Conservation (phyloP, 148 eudicot genomes). For the Drosera capensis region DNA sequence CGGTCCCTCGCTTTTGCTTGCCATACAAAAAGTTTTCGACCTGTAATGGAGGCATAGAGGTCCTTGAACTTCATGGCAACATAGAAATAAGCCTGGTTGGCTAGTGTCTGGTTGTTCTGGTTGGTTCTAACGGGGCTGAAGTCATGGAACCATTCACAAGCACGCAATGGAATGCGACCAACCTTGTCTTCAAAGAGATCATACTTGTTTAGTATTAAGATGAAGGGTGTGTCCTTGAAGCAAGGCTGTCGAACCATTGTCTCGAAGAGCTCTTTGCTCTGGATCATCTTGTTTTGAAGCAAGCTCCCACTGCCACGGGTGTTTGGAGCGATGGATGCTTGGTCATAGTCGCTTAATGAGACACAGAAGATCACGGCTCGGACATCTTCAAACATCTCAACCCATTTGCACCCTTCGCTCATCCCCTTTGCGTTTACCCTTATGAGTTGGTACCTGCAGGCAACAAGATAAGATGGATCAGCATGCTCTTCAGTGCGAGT, state of each 20-base stretch:
- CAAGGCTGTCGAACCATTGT: slow-evolving; percentile 67
- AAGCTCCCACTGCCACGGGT: slow-evolving; percentile 15
- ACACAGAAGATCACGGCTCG: slow-evolving; percentile 70
- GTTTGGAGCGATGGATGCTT: slow-evolving; percentile 37
- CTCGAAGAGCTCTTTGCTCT: slow-evolving; percentile 76
- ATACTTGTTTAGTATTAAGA: slow-evolving; percentile 71
- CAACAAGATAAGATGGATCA: neutral
- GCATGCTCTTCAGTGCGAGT: neutral
- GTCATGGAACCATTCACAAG: slow-evolving; percentile 80
- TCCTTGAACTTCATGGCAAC: slow-evolving; percentile 95
- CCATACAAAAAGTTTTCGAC: slow-evolving; percentile 88
- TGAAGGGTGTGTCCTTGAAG: slow-evolving; percentile 72
- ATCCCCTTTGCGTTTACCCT: slow-evolving; percentile 84
- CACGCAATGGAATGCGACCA: slow-evolving; percentile 33
- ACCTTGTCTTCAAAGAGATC: slow-evolving; percentile 88
- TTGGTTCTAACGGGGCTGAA: slow-evolving; percentile 64
- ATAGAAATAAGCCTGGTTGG: slow-evolving; percentile 91
- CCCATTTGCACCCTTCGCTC: slow-evolving; percentile 97
- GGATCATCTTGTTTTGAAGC: slow-evolving; percentile 66
- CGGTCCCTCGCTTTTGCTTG: slow-evolving; percentile 81
- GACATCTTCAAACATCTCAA: slow-evolving; percentile 95
- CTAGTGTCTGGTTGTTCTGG: slow-evolving; percentile 65
- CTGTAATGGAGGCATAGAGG: slow-evolving; percentile 62
- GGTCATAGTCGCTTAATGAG: slow-evolving; percentile 81
- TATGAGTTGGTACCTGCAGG: slow-evolving; percentile 65